A percentile compares a stretch with the other conserved stretches of the same genome.
phyloP scores from a whole-genome alignment of 495 filamentous ascomycete species.

The Coniosporium apollinis region DNA sequence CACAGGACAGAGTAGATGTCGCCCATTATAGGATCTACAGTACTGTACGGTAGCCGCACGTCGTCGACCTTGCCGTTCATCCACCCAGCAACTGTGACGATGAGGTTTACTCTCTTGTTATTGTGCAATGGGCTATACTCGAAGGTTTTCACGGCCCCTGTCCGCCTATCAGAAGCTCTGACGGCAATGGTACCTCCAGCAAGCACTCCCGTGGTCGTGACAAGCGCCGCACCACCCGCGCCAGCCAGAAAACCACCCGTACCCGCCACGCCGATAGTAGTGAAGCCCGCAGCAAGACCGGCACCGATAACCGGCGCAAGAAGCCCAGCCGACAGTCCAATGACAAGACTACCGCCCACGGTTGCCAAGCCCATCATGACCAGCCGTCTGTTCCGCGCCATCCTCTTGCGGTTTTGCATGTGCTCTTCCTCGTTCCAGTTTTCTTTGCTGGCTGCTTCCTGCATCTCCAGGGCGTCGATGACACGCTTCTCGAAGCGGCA shows the following conservation, averaged over 20 bases:
- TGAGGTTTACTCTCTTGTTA: constrained; percentile 91
- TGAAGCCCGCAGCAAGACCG: constrained; percentile 86
- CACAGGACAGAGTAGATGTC: constrained; percentile 94
- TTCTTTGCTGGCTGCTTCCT: constrained; percentile 79
- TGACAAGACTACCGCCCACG: constrained; percentile 87
- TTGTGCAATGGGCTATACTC: constrained; percentile 95
- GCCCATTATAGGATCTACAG: constrained; percentile 93
- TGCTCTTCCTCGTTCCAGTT: constrained; percentile 96
- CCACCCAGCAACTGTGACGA: constrained; percentile 92
- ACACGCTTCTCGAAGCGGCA: constrained; percentile 95
- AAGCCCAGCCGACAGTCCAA: constrained; percentile 83
- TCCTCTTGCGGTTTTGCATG: constrained; percentile 73
- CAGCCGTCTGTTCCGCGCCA: constrained; percentile 61
- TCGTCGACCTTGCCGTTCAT: constrained; percentile 98
- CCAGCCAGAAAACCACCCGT: constrained; percentile 83
- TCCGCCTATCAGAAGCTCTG: constrained; percentile 69
- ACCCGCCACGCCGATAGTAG: constrained; percentile 81
- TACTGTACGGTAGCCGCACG: constrained; percentile 86
- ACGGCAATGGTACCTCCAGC: constrained; percentile 75
- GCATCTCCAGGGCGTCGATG: constrained; percentile 94
- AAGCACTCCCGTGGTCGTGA: constrained; percentile 76
- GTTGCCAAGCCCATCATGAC: constrained; percentile 96
- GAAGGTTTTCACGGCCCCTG: constrained; percentile 83
- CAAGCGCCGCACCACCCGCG: constrained; percentile 79
- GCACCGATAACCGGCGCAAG: constrained; percentile 89